These are phyloP conservation scores for Wickerhamomyces sydowiorum DNA, from an alignment of 805 yeast species.

Conservation along the genomic window DNA sequence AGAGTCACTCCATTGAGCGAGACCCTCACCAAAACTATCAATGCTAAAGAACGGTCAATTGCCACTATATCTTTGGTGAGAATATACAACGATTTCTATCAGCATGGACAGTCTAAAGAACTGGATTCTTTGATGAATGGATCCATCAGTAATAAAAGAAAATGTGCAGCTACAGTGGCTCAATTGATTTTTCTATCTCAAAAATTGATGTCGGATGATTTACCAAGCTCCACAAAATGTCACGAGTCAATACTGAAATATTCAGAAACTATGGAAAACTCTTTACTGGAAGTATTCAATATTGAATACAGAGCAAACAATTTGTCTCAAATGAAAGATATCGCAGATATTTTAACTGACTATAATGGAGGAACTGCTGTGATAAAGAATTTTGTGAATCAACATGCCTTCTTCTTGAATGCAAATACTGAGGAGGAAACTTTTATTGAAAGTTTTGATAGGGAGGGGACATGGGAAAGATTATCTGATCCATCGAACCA, in stretches of 20 bases:
- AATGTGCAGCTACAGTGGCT: slow-evolving; percentile 65
- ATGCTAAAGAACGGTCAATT: slow-evolving; percentile 65
- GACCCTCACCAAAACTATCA: slow-evolving; percentile 58
- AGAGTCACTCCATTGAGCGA: slow-evolving; percentile 68
- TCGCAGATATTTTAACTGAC: slow-evolving; percentile 67
- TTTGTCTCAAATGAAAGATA: slow-evolving; percentile 64
- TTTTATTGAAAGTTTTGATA: slow-evolving; percentile 25
- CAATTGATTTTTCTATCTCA: slow-evolving; percentile 59
- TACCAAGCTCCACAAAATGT: slow-evolving; percentile 35
- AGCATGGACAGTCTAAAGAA: slow-evolving; percentile 40
- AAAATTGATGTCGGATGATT: slow-evolving; percentile 52
- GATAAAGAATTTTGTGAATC: slow-evolving; percentile 74
- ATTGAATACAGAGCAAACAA: slow-evolving; percentile 68
- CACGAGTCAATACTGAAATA: slow-evolving; percentile 51
- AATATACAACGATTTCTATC: slow-evolving; percentile 71
- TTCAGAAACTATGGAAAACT: slow-evolving; percentile 72
- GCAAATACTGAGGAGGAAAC: slow-evolving; percentile 18
- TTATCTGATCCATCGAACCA: slow-evolving; percentile 55
- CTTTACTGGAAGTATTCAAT: slow-evolving; percentile 64
- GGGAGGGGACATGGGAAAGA: slow-evolving; percentile 50
- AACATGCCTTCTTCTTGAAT: slow-evolving; percentile 60
- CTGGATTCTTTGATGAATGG: slow-evolving; percentile 52
- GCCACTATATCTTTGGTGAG: slow-evolving; percentile 69
- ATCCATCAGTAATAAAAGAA: slow-evolving; percentile 47
- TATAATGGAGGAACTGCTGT: slow-evolving; percentile 85